Evolutionary conservation across 2,329 filamentous ascomycete species (phyloP).

Genomic region (Penicillium sp.): DNA sequence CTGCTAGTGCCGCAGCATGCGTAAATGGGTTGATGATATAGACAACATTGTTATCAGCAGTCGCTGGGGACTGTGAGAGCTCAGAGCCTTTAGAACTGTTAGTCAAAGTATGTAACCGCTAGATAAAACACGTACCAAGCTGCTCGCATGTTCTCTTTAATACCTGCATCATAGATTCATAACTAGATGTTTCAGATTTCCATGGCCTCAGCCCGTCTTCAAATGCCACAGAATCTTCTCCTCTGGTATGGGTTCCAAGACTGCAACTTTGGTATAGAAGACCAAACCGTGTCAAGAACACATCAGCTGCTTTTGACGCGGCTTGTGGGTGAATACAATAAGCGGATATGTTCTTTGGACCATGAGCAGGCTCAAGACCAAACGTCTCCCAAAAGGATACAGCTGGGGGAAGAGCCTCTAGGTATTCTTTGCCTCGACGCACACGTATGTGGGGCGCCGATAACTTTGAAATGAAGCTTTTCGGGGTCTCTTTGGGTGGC

Average conservation of each 20-base stretch:
- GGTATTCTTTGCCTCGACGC: constrained; percentile 52
- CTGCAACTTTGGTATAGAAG: constrained; percentile 58
- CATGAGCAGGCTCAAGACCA: constrained; percentile 56
- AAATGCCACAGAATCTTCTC: constrained; percentile 42
- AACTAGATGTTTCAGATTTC: constrained; percentile 32
- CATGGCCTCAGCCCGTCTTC: constrained; percentile 41
- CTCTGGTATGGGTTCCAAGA: constrained; percentile 53
- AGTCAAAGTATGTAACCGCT: constrained; percentile 4
- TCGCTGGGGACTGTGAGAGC: constrained; percentile 35
- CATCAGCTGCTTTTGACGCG: constrained; percentile 48
- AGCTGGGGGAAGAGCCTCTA: constrained; percentile 58
- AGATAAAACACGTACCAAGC: constrained; percentile 34
- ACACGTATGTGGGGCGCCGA: constrained; percentile 55
- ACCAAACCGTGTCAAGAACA: constrained; percentile 55
- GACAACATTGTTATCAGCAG: constrained; percentile 51
- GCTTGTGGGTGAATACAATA: constrained; percentile 58
- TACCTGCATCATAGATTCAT: constrained; percentile 37
- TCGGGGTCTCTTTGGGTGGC: constrained; percentile 29
- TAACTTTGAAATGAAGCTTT: constrained; percentile 45
- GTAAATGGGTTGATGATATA: constrained; percentile 61
- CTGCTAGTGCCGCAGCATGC: constrained; percentile 45
- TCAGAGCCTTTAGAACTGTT: constrained; percentile 32
- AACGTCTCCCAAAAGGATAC: constrained; percentile 63
- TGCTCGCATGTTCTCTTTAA: constrained; percentile 37
- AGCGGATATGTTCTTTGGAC: constrained; percentile 57